These are phyloP conservation scores for Kodamaea sp. DNA, from an alignment of 1,139 yeast species.

Conservation along the genomic window DNA sequence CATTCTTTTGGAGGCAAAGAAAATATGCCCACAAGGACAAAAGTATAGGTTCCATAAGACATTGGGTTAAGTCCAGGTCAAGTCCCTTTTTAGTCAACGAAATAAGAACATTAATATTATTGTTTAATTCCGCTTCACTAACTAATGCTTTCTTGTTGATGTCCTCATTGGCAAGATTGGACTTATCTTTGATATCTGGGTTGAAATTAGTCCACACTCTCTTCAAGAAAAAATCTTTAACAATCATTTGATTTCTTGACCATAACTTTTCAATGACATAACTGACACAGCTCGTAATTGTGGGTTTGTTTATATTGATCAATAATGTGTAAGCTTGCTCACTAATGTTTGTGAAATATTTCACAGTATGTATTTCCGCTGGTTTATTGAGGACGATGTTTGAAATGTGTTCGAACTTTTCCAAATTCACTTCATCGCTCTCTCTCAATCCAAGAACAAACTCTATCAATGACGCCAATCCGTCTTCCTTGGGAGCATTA, in stretches of 20 bases:
- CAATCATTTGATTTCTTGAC: slow-evolving; percentile 51
- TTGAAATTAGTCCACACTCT: slow-evolving; percentile 47
- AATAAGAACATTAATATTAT: slow-evolving; percentile 63
- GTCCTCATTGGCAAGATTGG: no score
- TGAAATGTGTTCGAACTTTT: slow-evolving; percentile 66
- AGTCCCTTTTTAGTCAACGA: slow-evolving; percentile 58
- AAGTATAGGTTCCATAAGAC: slow-evolving; percentile 47
- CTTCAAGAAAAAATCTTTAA: slow-evolving; percentile 59
- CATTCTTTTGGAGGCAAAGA: slow-evolving; percentile 45
- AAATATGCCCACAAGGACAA: slow-evolving; percentile 64
- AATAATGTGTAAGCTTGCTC: slow-evolving; percentile 59
- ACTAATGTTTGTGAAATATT: slow-evolving; percentile 59
- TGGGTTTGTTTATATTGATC: slow-evolving; percentile 61
- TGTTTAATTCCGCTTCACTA: slow-evolving; percentile 54
- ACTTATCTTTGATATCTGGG: slow-evolving; percentile 29
- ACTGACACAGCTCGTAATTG: slow-evolving; percentile 58
- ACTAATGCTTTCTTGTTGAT: slow-evolving; percentile 26
- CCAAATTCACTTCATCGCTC: slow-evolving; percentile 63
- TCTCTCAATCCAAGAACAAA: slow-evolving; percentile 77
- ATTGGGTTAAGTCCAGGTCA: slow-evolving; percentile 41
- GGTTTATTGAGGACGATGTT: slow-evolving; percentile 67
- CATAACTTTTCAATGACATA: slow-evolving; percentile 58
- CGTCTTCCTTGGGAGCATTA: slow-evolving; percentile 55
- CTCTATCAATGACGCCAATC: slow-evolving; percentile 72
- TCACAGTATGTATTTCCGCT: slow-evolving; percentile 39